These are phyloP conservation scores for Yarrowia sp. DNA, from an alignment of 805 yeast species.

Conservation along the genomic window DNA sequence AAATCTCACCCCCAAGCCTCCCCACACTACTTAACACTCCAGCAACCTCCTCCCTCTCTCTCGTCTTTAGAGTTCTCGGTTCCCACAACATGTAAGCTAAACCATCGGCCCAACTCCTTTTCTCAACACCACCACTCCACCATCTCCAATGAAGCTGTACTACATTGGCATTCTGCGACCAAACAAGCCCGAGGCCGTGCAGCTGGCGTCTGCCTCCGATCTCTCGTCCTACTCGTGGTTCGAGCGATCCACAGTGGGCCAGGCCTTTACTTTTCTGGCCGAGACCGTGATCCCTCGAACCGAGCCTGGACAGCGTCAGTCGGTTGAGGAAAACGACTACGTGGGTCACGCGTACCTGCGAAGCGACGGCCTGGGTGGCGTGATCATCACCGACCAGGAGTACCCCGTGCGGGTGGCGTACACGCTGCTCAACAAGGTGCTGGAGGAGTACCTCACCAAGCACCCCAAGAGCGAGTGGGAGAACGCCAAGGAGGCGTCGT, in stretches of 20 bases:
- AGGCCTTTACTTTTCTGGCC: conserved; percentile 93
- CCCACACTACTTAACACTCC: too few species aligned
- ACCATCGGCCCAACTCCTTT: not conserved
- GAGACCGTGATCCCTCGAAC: conserved; percentile 92
- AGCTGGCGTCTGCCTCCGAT: conserved; percentile 80
- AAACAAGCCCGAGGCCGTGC: conserved; percentile 64
- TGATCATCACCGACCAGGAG: conserved; percentile 89
- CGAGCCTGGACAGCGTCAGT: conserved; percentile 86
- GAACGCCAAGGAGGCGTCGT: conserved; percentile 53
- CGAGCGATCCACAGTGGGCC: conserved; percentile 81
- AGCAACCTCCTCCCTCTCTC: conserved; percentile 1
- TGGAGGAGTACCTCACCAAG: conserved; percentile 86
- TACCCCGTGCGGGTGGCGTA: conserved; percentile 98
- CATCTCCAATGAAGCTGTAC: conserved; percentile 75
- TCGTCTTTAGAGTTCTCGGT: too few species aligned
- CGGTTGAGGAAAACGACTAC: conserved; percentile 73
- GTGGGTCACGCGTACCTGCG: conserved; percentile 92
- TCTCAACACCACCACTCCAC: conserved; percentile 26
- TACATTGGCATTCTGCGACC: conserved; percentile 86
- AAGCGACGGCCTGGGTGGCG: conserved; percentile 89
- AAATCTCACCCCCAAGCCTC: too few species aligned
- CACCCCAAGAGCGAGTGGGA: conserved; percentile 80
- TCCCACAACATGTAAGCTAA: not conserved
- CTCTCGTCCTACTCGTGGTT: conserved; percentile 87
- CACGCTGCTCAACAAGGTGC: conserved; percentile 84